These are phyloP conservation scores for Acacia concinna DNA, from an alignment of 331 rosid genomes.

Conservation along the genomic window DNA sequence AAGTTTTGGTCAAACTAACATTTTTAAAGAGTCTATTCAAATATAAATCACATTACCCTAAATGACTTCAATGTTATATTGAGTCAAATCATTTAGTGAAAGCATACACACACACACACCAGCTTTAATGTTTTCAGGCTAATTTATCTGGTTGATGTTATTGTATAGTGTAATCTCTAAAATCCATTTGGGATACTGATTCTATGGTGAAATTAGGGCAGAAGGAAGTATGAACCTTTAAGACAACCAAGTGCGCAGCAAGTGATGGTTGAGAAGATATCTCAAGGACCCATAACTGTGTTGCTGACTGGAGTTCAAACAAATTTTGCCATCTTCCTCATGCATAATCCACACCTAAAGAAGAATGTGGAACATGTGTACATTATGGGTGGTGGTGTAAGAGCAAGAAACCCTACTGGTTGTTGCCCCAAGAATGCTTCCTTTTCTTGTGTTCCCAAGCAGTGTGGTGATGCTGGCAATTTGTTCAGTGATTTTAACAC, in stretches of 20 bases:
- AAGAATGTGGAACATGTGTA: slow-evolving; percentile 76
- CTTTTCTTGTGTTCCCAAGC: slow-evolving; percentile 61
- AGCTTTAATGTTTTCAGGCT: not conserved
- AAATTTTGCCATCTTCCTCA: slow-evolving; percentile 73
- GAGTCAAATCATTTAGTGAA: not conserved
- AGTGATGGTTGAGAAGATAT: slow-evolving; percentile 77
- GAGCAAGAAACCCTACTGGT: slow-evolving; percentile 76
- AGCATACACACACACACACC: not conserved
- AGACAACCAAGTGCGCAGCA: slow-evolving; percentile 73
- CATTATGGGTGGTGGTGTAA: slow-evolving; percentile 90
- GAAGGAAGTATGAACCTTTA: slow-evolving; percentile 66
- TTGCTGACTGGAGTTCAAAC: slow-evolving; percentile 72
- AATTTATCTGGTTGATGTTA: not conserved
- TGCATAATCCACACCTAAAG: slow-evolving; percentile 80
- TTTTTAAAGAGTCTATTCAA: not conserved
- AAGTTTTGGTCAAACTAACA: not conserved
- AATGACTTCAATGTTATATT: not conserved
- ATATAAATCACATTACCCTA: not conserved
- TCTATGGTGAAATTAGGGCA: slow-evolving; percentile 36
- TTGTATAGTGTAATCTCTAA: not conserved
- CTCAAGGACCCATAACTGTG: slow-evolving; percentile 68
- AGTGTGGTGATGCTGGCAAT: slow-evolving; percentile 86
- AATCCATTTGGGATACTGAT: slow-evolving; percentile 6
- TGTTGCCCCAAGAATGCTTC: slow-evolving; percentile 73
- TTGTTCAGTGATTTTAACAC: slow-evolving; percentile 65